These are phyloP conservation scores for Parmales sp. DNA, from an alignment of 108 stramenopile species.

Conservation along the genomic window DNA sequence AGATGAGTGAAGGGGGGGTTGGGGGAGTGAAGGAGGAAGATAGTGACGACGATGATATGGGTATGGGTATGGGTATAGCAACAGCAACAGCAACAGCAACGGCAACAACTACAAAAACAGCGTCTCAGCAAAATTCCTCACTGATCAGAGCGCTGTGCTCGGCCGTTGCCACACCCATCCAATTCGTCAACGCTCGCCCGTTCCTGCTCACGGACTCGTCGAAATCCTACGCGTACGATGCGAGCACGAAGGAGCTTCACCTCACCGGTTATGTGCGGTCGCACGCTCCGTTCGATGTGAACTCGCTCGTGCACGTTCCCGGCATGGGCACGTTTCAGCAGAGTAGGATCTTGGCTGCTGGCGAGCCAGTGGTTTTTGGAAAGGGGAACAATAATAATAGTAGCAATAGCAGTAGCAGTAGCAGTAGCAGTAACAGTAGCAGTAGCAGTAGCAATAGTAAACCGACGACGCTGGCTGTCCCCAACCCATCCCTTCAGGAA, in stretches of 20 bases:
- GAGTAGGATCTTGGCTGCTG: constrained; percentile 15
- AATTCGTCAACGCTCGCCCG: constrained; percentile 62
- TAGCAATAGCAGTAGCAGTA: constrained; percentile 13
- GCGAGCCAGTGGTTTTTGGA: background rate
- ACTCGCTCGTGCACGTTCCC: constrained; percentile 72
- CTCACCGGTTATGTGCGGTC: constrained; percentile 87
- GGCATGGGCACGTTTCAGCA: constrained; percentile 81
- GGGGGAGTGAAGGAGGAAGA: too few species aligned
- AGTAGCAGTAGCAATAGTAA: constrained; percentile 6
- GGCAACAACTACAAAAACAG: constrained; percentile 15
- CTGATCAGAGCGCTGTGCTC: constrained; percentile 57
- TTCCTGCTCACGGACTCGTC: constrained; percentile 57
- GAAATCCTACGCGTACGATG: constrained; percentile 39
- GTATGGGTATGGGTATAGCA: constrained; percentile 33
- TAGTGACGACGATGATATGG: constrained; percentile 31
- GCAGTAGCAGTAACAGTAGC: constrained; percentile 7
- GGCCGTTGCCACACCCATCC: constrained; percentile 52
- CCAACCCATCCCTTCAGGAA: constrained; percentile 54
- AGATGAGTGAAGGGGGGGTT: too few species aligned
- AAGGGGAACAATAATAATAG: constrained; percentile 13
- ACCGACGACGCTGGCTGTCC: constrained; percentile 9
- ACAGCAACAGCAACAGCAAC: constrained; percentile 31
- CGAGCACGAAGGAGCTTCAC: constrained; percentile 39
- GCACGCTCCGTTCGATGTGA: constrained; percentile 62
- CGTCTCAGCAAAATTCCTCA: constrained; percentile 23